phyloP scores from a whole-genome alignment of 2,329 filamentous ascomycete species.

The Botrytis aclada region DNA sequence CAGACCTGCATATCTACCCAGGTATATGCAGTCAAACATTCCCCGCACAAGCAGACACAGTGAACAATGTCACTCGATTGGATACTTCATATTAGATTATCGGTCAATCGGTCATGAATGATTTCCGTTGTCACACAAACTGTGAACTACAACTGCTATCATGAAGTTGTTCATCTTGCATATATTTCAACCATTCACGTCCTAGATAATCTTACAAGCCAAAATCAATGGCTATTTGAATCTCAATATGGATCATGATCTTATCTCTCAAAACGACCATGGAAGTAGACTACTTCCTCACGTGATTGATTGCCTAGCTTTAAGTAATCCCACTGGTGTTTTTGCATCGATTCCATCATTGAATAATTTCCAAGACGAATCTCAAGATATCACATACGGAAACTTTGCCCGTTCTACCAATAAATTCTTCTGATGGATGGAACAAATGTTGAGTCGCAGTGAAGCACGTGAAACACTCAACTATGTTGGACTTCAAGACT shows the following conservation, averaged over 20 bases:
- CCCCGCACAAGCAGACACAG: not conserved
- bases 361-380: not conserved
- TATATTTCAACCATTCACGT: not conserved
- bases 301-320: not conserved
- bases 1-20: not conserved
- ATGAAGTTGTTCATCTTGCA: not conserved
- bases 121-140: not conserved
- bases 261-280: not conserved
- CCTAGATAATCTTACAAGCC: not conserved
- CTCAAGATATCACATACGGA: not conserved
- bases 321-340: not conserved
- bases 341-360: not conserved
- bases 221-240: not conserved
- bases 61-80: not conserved
- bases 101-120: not conserved
- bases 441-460: not conserved
- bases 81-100: not conserved
- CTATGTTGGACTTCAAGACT: not conserved
- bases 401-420: not conserved
- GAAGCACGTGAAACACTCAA: conserved; percentile 1
- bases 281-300: not conserved
- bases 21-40: not conserved
- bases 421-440: conserved; percentile 6
- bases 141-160: not conserved
- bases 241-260: not conserved